Evolutionary conservation across 257 asterid species (phyloP).

Genomic region (Plectranthus barbatus): DNA sequence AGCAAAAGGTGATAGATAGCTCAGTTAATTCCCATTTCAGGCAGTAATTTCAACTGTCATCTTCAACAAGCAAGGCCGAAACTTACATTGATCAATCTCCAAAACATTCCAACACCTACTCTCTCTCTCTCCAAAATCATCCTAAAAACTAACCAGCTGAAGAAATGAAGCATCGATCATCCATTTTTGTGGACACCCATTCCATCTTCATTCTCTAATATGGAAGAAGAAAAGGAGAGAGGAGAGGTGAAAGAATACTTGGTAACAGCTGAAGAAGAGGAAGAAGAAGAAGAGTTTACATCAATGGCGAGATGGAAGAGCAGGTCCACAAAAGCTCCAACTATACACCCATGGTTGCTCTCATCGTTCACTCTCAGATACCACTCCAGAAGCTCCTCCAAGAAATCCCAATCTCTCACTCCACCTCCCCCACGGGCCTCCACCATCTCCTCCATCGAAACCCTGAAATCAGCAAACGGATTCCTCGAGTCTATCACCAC

Average conservation of each 20-base stretch:
- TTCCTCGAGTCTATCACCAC: constrained; percentile 54
- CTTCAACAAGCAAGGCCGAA: no score
- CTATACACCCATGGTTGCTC: constrained; percentile 48
- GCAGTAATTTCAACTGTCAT: no score
- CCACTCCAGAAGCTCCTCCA: constrained; percentile 58
- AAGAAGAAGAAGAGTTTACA: constrained; percentile 29
- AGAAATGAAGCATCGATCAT: background rate
- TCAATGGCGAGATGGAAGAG: constrained; percentile 28
- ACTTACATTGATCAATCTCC: no score
- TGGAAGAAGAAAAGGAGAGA: constrained; percentile 41
- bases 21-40: no score
- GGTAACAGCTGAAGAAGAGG: constrained; percentile 27
- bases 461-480: constrained; percentile 54
- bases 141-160: no score
- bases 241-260: constrained; percentile 57
- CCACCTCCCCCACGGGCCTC: constrained; percentile 40
- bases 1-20: no score
- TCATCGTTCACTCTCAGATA: constrained; percentile 42
- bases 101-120: no score
- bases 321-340: constrained; percentile 70
- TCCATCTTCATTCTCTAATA: constrained; percentile 22
- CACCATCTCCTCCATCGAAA: constrained; percentile 86
- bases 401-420: constrained; percentile 41
- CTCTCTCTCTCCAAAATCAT: no score
- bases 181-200: constrained; percentile 15